These are phyloP conservation scores for Medicago lupulina DNA, from an alignment of 306 rosid species.

Conservation along the genomic window DNA sequence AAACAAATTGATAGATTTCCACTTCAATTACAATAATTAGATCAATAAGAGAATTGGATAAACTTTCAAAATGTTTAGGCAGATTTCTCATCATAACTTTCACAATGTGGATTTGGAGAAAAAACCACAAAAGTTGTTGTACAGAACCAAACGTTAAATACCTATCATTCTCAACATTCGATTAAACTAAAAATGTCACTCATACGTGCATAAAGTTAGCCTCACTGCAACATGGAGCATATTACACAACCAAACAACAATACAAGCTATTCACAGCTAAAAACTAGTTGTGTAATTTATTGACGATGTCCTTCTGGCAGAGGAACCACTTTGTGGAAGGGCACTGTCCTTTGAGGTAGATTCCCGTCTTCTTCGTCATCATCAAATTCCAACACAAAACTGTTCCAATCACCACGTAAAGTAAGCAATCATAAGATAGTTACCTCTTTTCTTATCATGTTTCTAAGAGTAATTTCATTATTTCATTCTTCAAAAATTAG, in stretches of 20 bases:
- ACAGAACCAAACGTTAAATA: background rate
- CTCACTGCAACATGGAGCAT: slow-evolving; percentile 3
- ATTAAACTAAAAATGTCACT: slow-evolving; percentile 8
- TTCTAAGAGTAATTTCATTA: background rate
- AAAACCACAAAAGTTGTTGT: background rate
- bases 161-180: background rate
- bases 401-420: slow-evolving; percentile 53
- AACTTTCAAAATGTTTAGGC: background rate
- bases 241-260: slow-evolving; percentile 35
- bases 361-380: slow-evolving; percentile 99
- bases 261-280: background rate
- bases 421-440: slow-evolving; percentile 15
- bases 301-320: slow-evolving; percentile 97
- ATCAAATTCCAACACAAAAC: slow-evolving; percentile 90
- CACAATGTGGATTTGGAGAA: background rate
- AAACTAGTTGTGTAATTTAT: slow-evolving; percentile 48
- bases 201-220: slow-evolving; percentile 12
- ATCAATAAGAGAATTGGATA: background rate
- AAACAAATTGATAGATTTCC: no score
- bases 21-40: background rate
- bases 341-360: slow-evolving; percentile 87
- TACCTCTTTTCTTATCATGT: background rate
- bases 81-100: background rate
- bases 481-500: no score
- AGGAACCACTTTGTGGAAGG: slow-evolving; percentile 90